phyloP scores from a whole-genome alignment of 2,329 filamentous ascomycete species.

The Hypoxylon sp. region DNA sequence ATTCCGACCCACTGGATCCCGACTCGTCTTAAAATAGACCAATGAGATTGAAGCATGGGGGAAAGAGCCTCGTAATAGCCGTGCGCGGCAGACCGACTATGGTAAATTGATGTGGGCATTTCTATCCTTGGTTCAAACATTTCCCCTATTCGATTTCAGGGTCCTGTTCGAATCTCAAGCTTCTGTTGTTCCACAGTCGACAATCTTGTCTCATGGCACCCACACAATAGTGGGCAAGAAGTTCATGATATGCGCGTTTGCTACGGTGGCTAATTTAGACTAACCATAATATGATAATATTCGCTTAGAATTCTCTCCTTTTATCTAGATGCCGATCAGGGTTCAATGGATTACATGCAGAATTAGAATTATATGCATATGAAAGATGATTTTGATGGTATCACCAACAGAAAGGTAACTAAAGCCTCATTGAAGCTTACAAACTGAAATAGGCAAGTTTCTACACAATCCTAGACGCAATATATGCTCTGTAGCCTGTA shows the following conservation, averaged over 20 bases:
- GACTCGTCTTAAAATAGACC: conserved; percentile 5
- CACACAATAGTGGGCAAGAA: conserved; percentile 21
- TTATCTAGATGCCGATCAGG: conserved; percentile 5
- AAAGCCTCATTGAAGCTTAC: background rate
- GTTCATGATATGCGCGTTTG: conserved; percentile 17
- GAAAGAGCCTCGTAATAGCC: conserved; percentile 32
- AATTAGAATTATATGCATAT: background rate
- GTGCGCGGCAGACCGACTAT: conserved; percentile 23
- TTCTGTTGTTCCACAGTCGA: conserved; percentile 29
- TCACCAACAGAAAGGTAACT: background rate
- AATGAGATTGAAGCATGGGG: conserved; percentile 19
- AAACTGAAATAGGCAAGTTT: background rate
- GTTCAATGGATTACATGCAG: background rate
- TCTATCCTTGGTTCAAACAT: conserved; percentile 25
- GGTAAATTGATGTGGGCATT: conserved; percentile 31
- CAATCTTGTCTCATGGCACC: conserved; percentile 29
- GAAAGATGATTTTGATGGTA: background rate
- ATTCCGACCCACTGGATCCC: conserved; percentile 9
- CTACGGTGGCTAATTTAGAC: conserved; percentile 2
- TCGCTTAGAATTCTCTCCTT: conserved; percentile 7
- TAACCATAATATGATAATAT: background rate
- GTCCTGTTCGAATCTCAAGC: conserved; percentile 24
- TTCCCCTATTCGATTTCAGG: conserved; percentile 29
- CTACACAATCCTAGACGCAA: background rate
- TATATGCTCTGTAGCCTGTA: no score